Evolutionary conservation across 2,329 filamentous ascomycete species (phyloP).

Genomic region (Anthostomella pinea): DNA sequence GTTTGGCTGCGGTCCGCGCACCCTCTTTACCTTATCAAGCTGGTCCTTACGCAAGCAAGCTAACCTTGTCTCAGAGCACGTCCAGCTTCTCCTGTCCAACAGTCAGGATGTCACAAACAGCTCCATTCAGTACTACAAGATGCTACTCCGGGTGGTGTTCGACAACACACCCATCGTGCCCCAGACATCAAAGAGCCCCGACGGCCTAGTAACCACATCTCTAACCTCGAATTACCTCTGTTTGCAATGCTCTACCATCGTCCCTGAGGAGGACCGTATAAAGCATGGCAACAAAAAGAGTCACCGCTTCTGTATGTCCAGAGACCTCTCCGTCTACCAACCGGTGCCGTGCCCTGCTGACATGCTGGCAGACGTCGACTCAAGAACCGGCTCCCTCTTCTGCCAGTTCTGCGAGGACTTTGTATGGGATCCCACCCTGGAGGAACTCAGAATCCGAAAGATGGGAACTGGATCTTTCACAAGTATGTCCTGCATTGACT

Average conservation of each 20-base stretch:
- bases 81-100: constrained; percentile 63
- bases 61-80: constrained; percentile 58
- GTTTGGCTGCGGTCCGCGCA: constrained; percentile 61
- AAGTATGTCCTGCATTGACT: constrained; percentile 42
- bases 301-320: constrained; percentile 69
- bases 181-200: constrained; percentile 60
- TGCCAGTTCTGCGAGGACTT: constrained; percentile 82
- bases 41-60: constrained; percentile 16
- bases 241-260: constrained; percentile 68
- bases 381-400: constrained; percentile 69
- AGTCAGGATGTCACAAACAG: constrained; percentile 63
- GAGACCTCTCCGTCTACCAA: neutral
- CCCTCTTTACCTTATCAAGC: constrained; percentile 1
- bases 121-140: constrained; percentile 69
- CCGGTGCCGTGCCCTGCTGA: constrained; percentile 2
- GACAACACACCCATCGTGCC: constrained; percentile 63
- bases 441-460: constrained; percentile 70
- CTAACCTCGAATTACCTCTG: constrained; percentile 70
- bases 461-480: constrained; percentile 64
- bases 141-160: constrained; percentile 67
- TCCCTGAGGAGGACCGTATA: constrained; percentile 62
- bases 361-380: constrained; percentile 65
- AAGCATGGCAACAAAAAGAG: constrained; percentile 67
- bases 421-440: constrained; percentile 77
- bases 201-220: constrained; percentile 57